Base-by-base conservation (phyloP, 768 basidiomycete genomes). In the Thelephora ganbajun region DNA sequence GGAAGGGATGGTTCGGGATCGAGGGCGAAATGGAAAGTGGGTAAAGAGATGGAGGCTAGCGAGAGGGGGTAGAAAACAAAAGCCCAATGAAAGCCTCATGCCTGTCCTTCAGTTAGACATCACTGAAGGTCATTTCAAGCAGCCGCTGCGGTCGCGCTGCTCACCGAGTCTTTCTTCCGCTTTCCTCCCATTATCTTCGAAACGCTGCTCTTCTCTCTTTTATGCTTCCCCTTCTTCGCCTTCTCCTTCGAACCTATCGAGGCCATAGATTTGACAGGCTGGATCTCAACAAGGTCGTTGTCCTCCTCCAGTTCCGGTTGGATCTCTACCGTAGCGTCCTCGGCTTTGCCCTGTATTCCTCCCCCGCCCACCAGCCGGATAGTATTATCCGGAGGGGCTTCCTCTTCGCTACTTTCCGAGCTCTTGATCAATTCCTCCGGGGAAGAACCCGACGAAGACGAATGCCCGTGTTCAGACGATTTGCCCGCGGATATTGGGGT, bases 291-390 rank as follows among this genome's bases (percentile, higher is more conserved):
- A 19, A 62, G 53, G 23, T 58, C 63, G 14, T 58, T 63, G 14
- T 66, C 61, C 2, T 54, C 49, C 11, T 63, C 57, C 6, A 9
- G 26, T 30, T 30, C 26, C 26, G 26, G 26, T 30, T 59, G 41
- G 7, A 57, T 53, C 16, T 61, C 58, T n/a, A 63, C 62, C 37
- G 60, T 59, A 35, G 62, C 60, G 2, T 54, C 53, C 22, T 53
- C 35, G 5, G 59, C 60, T 14, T 58, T 50, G 18, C 76, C 76
- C 26, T 64, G 57, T 19, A 65, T 61, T 14, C 75, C 75, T 16
- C 72, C 72, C 2, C 69, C 73, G 16, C 77, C 79, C n/a, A 82
- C 70, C 12, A 82, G 59, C 39, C 76, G 73, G 45, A 82, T 69
- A 11, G 75, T 77, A 11, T 68, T 63, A 42, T 69, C 67, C 16